Percentiles rank a stretch among this genome's conserved stretches.
Conservation (phyloP, 352 stramenopile species). For the Pythium rishiriense region DNA sequence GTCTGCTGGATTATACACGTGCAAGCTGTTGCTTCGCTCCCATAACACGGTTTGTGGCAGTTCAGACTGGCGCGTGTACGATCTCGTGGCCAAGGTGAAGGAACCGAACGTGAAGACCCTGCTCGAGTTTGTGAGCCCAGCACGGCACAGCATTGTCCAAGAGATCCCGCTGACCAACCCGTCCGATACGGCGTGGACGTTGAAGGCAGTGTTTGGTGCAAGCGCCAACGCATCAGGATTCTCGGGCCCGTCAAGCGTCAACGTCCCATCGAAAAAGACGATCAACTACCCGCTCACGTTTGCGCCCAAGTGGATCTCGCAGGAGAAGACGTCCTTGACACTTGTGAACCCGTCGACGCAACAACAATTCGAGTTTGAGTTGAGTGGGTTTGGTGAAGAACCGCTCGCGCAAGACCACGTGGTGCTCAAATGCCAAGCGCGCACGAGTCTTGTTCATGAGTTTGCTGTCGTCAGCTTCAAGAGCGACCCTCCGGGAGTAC, state of each 20-base stretch:
- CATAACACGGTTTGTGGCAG: conserved; percentile 61
- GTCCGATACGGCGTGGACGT: conserved; percentile 78
- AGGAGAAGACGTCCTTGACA: conserved; percentile 71
- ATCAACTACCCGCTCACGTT: conserved; percentile 84
- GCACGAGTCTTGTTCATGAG: conserved; percentile 74
- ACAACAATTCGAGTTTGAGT: conserved; percentile 89
- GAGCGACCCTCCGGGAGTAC: conserved; percentile 35
- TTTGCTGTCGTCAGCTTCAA: conserved; percentile 78
- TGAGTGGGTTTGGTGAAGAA: conserved; percentile 86
- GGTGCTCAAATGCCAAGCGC: conserved; percentile 80
- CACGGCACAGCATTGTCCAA: conserved; percentile 86
- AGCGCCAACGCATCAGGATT: conserved; percentile 36
- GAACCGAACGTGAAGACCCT: conserved; percentile 84
- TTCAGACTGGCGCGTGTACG: conserved; percentile 81
- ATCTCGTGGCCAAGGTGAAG: conserved; percentile 83
- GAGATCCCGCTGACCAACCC: conserved; percentile 91
- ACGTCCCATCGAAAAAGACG: conserved; percentile 71
- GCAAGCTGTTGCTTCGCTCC: conserved; percentile 66
- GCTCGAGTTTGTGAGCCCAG: conserved; percentile 88
- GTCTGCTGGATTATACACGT: conserved; percentile 64
- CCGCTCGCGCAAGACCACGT: conserved; percentile 91
- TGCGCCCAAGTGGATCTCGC: conserved; percentile 71
- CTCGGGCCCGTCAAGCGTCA: conserved; percentile 57
- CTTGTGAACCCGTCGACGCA: conserved; percentile 82
- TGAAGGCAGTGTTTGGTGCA: conserved; percentile 63